These are phyloP conservation scores for Pleurotus platypus DNA, from an alignment of 768 basidiomycete species.

Conservation along the genomic window DNA sequence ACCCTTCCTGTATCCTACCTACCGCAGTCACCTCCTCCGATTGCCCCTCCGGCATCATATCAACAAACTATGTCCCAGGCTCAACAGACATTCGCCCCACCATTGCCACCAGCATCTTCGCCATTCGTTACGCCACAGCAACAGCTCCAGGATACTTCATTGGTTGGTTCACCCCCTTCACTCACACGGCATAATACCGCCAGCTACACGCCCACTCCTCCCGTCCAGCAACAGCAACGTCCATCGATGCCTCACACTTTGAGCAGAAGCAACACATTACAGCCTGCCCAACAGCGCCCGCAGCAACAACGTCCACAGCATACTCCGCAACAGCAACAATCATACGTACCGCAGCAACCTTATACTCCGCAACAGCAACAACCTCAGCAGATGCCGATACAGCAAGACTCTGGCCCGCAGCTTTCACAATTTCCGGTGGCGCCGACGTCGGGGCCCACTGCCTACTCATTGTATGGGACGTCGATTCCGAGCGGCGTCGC, in stretches of 20 bases:
- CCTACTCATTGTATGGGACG: slow-evolving; percentile 45
- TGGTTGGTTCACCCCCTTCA: slow-evolving; percentile 11
- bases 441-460: slow-evolving; percentile 57
- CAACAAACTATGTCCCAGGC: not conserved
- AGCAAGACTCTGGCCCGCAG: slow-evolving; percentile 19
- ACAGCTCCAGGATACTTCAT: slow-evolving; percentile 5
- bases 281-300: not conserved
- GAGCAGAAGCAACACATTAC: not conserved
- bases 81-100: slow-evolving; percentile 4
- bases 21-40: slow-evolving; percentile 16
- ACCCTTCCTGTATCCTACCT: slow-evolving; percentile 14
- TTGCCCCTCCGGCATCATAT: not conserved
- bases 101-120: not conserved
- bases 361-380: slow-evolving; percentile 16
- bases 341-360: slow-evolving; percentile 12
- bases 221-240: slow-evolving; percentile 18
- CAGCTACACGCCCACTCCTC: not conserved
- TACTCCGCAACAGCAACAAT: not conserved
- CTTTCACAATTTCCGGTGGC: slow-evolving; percentile 64
- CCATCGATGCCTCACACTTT: slow-evolving; percentile 6
- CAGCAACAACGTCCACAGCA: not conserved
- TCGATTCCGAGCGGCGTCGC: slow-evolving; percentile 44
- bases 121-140: not conserved
- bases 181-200: slow-evolving; percentile 14
- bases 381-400: slow-evolving; percentile 20